Evolutionary conservation across 176 grass and related monocot species (phyloP).

Genomic region (Rhynchospora pubera): DNA sequence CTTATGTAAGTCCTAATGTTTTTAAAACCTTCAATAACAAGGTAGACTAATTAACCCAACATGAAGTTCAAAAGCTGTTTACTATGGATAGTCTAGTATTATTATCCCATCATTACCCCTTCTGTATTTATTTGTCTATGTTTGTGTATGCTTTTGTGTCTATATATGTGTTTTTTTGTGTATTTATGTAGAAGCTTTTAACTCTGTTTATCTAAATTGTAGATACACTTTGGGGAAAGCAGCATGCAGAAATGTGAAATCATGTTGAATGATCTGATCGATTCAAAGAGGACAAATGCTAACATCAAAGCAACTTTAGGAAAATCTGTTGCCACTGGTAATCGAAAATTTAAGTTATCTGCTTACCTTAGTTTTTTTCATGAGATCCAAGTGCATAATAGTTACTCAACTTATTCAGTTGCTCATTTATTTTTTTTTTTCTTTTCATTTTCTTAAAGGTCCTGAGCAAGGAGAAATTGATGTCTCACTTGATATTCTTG

Average conservation of each 20-base stretch:
- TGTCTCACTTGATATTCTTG: conserved; percentile 68
- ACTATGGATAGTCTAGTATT: background rate
- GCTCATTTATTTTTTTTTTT: conserved; percentile 21
- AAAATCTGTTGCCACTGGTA: conserved; percentile 31
- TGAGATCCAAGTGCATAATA: conserved; percentile 23
- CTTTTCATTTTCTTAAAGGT: conserved; percentile 33
- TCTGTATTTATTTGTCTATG: conserved; percentile 1
- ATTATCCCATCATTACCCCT: background rate
- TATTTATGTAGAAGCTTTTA: background rate
- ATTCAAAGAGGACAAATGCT: conserved; percentile 91
- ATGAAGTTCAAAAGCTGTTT: background rate
- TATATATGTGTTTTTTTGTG: background rate
- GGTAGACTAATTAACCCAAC: background rate
- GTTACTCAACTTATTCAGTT: background rate
- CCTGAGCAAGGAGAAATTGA: conserved; percentile 46
- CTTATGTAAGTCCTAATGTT: background rate
- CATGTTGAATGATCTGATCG: conserved; percentile 99
- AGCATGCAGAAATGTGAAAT: conserved; percentile 99
- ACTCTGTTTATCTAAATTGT: conserved; percentile 15
- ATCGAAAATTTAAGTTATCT: conserved; percentile 1
- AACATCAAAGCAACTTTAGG: conserved; percentile 91
- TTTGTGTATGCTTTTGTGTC: conserved; percentile 9
- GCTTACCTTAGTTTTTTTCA: conserved; percentile 28
- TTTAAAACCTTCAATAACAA: background rate
- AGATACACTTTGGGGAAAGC: conserved; percentile 98